Percentiles rank a stretch among this genome's conserved stretches.
Conservation (phyloP, 441 rosid species). For the Pelargonium australe region DNA sequence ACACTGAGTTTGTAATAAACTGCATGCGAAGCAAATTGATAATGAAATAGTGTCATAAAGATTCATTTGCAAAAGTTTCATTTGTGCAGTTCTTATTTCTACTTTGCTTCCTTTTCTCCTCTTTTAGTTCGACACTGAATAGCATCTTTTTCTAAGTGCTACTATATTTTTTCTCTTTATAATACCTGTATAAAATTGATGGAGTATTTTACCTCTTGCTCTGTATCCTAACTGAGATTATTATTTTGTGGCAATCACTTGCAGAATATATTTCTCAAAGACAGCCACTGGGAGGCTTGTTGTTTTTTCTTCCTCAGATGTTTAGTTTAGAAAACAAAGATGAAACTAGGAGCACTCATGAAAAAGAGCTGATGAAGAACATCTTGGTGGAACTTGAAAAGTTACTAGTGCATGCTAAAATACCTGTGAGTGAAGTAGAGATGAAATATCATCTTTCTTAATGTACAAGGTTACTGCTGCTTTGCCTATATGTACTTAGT, state of each 20-base stretch:
- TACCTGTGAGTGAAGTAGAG: slow-evolving; percentile 60
- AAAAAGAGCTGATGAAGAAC: slow-evolving; percentile 34
- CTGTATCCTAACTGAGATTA: slow-evolving; percentile 5
- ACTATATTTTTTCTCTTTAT: background rate
- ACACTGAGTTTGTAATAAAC: background rate
- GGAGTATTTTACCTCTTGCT: background rate
- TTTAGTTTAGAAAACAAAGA: slow-evolving; percentile 43
- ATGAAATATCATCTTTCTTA: background rate
- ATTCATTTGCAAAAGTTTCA: background rate
- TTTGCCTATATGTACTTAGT: background rate
- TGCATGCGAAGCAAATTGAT: background rate
- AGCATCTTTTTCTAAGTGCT: background rate
- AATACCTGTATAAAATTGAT: background rate
- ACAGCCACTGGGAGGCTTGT: slow-evolving; percentile 74
- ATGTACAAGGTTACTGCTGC: background rate
- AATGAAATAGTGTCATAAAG: too few relatives aligned
- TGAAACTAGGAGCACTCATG: slow-evolving; percentile 23
- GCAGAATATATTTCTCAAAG: slow-evolving; percentile 64
- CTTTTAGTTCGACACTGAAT: background rate
- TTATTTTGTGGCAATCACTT: slow-evolving; percentile 5
- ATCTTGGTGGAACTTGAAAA: slow-evolving; percentile 57
- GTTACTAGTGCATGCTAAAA: slow-evolving; percentile 57
- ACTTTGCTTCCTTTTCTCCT: background rate
- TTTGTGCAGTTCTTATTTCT: background rate
- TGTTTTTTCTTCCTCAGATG: slow-evolving; percentile 74